Percentiles rank a stretch among this genome's conserved stretches.
Evolutionary conservation across 108 stramenopile species (phyloP).

Genomic region (Mediolabrus comicus): DNA sequence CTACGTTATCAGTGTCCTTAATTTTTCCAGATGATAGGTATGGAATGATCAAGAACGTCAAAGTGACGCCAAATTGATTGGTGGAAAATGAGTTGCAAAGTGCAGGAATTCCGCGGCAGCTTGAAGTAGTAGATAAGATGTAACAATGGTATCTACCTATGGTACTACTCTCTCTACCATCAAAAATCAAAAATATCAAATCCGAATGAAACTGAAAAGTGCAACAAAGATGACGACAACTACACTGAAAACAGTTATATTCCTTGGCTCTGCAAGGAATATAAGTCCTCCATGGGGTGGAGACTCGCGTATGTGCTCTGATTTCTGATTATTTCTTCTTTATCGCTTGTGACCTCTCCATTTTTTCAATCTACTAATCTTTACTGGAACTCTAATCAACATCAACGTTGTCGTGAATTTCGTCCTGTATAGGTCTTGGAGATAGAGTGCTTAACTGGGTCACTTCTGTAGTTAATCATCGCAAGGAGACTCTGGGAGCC

Average conservation of each 20-base stretch:
- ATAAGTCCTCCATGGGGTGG: constrained; percentile 61
- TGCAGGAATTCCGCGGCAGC: no score
- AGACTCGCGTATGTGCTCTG: constrained; percentile 10
- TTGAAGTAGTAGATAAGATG: no score
- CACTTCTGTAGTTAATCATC: constrained; percentile 34
- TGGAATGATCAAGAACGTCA: background rate
- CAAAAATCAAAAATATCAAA: no score
- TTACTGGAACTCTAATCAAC: background rate
- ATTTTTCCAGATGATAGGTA: background rate
- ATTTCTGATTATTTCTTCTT: background rate
- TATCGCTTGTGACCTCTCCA: background rate
- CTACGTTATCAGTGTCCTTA: background rate
- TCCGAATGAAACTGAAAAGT: no score
- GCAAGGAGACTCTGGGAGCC: constrained; percentile 37
- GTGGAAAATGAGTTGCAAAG: no score
- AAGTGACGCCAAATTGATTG: no score
- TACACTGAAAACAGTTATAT: constrained; percentile 64
- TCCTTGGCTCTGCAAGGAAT: constrained; percentile 61
- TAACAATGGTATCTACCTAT: no score
- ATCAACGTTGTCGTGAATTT: background rate
- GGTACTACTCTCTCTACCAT: no score
- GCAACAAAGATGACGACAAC: constrained; percentile 38
- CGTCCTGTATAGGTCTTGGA: constrained; percentile 33
- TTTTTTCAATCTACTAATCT: no score
- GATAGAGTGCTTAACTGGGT: constrained; percentile 65